These are phyloP conservation scores for Jacaranda mimosifolia DNA, from an alignment of 257 asterid species.

Conservation along the genomic window DNA sequence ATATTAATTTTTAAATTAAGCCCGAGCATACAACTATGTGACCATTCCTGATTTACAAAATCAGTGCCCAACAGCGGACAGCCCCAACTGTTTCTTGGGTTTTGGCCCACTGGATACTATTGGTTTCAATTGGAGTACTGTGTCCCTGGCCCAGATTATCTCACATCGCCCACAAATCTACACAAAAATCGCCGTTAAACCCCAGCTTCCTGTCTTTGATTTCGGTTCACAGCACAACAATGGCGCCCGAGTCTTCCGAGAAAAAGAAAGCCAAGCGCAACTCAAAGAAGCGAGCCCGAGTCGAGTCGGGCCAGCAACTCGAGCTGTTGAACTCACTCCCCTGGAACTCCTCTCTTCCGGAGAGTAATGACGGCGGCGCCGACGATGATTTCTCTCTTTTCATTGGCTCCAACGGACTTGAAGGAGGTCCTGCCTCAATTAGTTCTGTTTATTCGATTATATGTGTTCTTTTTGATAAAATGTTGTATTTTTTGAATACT, in stretches of 20 bases:
- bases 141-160: neutral
- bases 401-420: conserved; percentile 78
- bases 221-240: conserved; percentile 37
- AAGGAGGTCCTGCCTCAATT: conserved; percentile 65
- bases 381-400: conserved; percentile 63
- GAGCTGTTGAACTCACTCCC: conserved; percentile 67
- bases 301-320: conserved; percentile 51
- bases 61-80: neutral
- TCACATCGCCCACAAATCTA: neutral
- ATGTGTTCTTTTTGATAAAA: neutral
- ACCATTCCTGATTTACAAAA: neutral
- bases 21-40: no score
- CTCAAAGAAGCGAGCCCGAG: conserved; percentile 60
- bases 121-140: neutral
- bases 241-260: conserved; percentile 60
- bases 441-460: neutral
- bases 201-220: conserved; percentile 10
- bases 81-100: neutral
- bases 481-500: neutral
- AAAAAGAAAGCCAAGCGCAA: conserved; percentile 50
- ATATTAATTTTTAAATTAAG: no score
- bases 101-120: neutral
- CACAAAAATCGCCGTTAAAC: conserved; percentile 2
- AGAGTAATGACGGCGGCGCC: conserved; percentile 34
- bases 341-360: conserved; percentile 72